Conservation (phyloP, 768 basidiomycete genomes). For the Suillus lakei region DNA sequence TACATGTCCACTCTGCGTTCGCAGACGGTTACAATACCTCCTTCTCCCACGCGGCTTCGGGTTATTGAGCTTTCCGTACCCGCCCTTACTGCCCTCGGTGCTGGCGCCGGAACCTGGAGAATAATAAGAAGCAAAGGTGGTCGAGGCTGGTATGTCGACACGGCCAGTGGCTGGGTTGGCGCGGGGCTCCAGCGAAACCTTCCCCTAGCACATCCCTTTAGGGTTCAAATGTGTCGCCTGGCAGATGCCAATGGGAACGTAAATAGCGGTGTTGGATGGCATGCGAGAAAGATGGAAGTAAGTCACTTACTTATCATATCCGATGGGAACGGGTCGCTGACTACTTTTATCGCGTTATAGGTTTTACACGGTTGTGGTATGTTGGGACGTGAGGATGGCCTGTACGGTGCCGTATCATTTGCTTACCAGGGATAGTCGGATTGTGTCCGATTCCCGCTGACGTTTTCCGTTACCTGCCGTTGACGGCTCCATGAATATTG, state of each 20-base stretch:
- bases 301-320: constrained; percentile 30
- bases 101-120: constrained; percentile 85
- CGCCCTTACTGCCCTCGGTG: constrained; percentile 73
- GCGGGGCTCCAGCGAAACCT: constrained; percentile 65
- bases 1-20: constrained; percentile 62
- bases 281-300: constrained; percentile 96
- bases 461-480: neutral
- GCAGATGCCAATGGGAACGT: constrained; percentile 87
- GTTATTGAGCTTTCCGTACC: constrained; percentile 84
- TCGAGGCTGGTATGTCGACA: constrained; percentile 94
- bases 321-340: constrained; percentile 5
- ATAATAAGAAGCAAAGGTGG: constrained; percentile 92
- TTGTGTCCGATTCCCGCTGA: neutral
- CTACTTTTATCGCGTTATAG: constrained; percentile 38
- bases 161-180: constrained; percentile 77
- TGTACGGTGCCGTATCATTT: constrained; percentile 94
- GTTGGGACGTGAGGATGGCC: constrained; percentile 89
- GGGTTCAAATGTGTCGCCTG: constrained; percentile 71
- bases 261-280: constrained; percentile 93
- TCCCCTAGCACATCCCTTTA: constrained; percentile 62
- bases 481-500: constrained; percentile 1
- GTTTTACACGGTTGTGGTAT: constrained; percentile 89
- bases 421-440: constrained; percentile 80
- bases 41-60: constrained; percentile 74
- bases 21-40: constrained; percentile 33